Evolutionary conservation across 371 early-diverging fungal species (phyloP).

Genomic region (Basidiobolus meristosporus): DNA sequence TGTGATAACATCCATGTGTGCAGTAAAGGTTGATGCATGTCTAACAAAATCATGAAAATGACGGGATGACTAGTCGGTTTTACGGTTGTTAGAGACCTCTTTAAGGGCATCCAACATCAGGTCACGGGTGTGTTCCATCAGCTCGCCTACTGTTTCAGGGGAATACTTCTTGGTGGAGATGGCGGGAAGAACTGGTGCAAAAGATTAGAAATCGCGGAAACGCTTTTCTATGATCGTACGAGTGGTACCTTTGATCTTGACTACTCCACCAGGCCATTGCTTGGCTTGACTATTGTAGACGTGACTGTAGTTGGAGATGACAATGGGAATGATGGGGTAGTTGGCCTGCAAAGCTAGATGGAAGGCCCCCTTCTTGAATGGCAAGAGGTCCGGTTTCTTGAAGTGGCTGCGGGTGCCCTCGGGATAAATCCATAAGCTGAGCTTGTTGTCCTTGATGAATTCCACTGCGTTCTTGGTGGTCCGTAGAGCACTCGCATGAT

Average conservation of each 20-base stretch:
- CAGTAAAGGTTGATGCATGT: no score
- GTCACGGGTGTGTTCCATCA: constrained; percentile 41
- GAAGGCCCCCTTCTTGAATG: constrained; percentile 89
- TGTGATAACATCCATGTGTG: no score
- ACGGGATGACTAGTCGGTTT: no score
- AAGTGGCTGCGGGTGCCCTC: constrained; percentile 84
- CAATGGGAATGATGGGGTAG: constrained; percentile 78
- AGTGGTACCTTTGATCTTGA: constrained; percentile 44
- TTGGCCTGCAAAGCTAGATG: constrained; percentile 75
- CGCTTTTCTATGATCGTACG: background rate
- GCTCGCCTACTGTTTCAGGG: constrained; percentile 38
- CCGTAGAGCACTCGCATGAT: constrained; percentile 55
- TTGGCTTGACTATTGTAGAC: constrained; percentile 38
- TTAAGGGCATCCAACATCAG: constrained; percentile 49
- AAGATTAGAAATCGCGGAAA: background rate
- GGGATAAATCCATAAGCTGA: constrained; percentile 73
- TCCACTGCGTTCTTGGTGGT: constrained; percentile 57
- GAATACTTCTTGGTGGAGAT: constrained; percentile 42
- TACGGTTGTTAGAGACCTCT: constrained; percentile 26
- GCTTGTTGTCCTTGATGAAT: constrained; percentile 53
- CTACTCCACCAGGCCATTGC: constrained; percentile 40
- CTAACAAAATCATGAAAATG: no score
- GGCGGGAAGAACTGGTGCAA: constrained; percentile 40
- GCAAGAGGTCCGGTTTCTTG: constrained; percentile 46
- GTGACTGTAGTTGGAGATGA: constrained; percentile 55